These are phyloP conservation scores for Drechslera avenae DNA, from an alignment of 2,329 filamentous ascomycete genomes.

Conservation along the genomic window DNA sequence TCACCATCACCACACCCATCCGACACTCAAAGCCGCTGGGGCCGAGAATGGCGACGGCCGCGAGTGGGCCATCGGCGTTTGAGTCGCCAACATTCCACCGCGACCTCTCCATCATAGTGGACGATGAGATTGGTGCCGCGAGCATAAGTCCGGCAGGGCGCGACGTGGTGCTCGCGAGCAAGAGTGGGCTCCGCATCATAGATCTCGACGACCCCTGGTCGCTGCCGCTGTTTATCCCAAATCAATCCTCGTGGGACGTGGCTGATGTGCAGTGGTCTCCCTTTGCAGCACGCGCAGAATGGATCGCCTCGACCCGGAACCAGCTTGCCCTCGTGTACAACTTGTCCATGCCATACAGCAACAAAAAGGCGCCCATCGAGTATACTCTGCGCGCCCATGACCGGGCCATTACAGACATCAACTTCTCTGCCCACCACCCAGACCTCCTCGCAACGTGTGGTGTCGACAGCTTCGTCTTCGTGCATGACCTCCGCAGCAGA, in stretches of 20 bases:
- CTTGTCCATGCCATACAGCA: constrained; percentile 62
- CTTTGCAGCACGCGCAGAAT: constrained; percentile 85
- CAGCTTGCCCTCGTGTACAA: constrained; percentile 96
- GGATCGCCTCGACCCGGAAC: constrained; percentile 93
- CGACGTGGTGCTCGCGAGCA: constrained; percentile 85
- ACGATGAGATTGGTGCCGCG: constrained; percentile 79
- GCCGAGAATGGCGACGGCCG: constrained; percentile 27
- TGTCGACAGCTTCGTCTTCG: constrained; percentile 90
- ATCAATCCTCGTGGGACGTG: constrained; percentile 90
- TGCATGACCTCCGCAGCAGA: constrained; percentile 78
- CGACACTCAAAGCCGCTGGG: constrained; percentile 1
- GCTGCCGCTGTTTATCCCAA: constrained; percentile 80
- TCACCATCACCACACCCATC: constrained; percentile 17
- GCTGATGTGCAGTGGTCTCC: constrained; percentile 98
- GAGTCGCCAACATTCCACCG: constrained; percentile 88
- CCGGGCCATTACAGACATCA: constrained; percentile 92
- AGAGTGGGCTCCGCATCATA: constrained; percentile 87
- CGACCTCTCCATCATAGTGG: constrained; percentile 82
- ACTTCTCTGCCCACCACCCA: constrained; percentile 91
- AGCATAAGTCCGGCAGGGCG: constrained; percentile 91
- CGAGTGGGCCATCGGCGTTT: constrained; percentile 61
- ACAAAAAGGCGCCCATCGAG: constrained; percentile 78
- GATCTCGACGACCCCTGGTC: constrained; percentile 90
- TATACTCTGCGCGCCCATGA: constrained; percentile 85
- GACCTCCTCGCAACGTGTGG: constrained; percentile 89